Conservation (phyloP, 495 filamentous ascomycete species). For the Neurospora intermedia region DNA sequence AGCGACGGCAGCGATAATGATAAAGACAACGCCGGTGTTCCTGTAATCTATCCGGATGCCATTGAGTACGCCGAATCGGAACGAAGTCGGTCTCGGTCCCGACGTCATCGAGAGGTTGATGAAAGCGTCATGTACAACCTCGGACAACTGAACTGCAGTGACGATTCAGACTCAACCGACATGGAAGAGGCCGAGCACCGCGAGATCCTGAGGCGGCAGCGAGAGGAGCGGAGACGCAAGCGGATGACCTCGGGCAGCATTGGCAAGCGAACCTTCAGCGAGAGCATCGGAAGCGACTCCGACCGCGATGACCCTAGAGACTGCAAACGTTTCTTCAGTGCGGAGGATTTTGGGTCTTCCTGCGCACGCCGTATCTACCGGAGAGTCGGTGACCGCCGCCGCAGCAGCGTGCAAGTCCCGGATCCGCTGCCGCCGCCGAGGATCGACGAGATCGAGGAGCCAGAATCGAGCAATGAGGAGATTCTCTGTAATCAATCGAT, state of each 20-base stretch:
- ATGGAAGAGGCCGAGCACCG: slow-evolving; percentile 28
- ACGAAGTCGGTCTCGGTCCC: slow-evolving; percentile 28
- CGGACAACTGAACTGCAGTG: slow-evolving; percentile 31
- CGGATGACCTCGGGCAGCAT: slow-evolving; percentile 43
- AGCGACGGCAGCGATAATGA: slow-evolving; percentile 32
- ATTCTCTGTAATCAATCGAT: slow-evolving; percentile 29
- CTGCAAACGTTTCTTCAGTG: slow-evolving; percentile 29
- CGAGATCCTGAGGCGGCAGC: slow-evolving; percentile 21
- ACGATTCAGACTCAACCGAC: slow-evolving; percentile 32
- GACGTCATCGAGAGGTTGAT: slow-evolving; percentile 20
- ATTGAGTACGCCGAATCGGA: slow-evolving; percentile 37
- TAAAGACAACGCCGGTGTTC: slow-evolving; percentile 20
- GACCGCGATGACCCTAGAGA: slow-evolving; percentile 33
- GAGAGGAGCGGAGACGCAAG: slow-evolving; percentile 29
- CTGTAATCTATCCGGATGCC: slow-evolving; percentile 29
- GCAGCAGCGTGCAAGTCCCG: slow-evolving; percentile 36
- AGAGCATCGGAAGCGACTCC: slow-evolving; percentile 42
- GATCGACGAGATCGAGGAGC: slow-evolving; percentile 43
- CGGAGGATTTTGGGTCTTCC: slow-evolving; percentile 28
- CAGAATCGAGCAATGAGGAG: slow-evolving; percentile 38
- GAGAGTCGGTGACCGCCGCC: slow-evolving; percentile 32
- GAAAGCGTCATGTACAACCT: slow-evolving; percentile 28
- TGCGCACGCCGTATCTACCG: slow-evolving; percentile 34
- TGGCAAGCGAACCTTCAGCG: slow-evolving; percentile 42
- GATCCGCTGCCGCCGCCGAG: slow-evolving; percentile 34